Base-by-base conservation (phyloP, 2,329 filamentous ascomycete species). In the Epichloe baconii region DNA sequence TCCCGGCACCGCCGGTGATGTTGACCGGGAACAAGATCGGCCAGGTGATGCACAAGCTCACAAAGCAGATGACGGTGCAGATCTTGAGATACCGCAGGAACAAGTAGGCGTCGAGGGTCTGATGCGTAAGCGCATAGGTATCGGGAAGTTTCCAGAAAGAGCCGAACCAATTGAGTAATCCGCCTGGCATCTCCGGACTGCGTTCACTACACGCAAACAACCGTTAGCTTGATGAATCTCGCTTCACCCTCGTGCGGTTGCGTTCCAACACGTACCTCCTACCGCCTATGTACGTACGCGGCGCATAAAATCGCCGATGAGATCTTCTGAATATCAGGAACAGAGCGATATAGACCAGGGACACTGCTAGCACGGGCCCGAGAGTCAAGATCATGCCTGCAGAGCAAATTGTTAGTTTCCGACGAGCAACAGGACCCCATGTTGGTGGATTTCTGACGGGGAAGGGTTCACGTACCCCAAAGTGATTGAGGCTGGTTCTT, bases 81-180 rank as follows among this genome's bases (percentile, higher is more conserved):
- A 93, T 80, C 61, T 88, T 85, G 54, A 97, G 73, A 63, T 89
- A 94, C 44, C 90, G 86, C 44, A 96, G 77, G 62, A 94, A 88
- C 26, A 96, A 79, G 64, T 89, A 97, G 35, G 85, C 83, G 65
- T 97, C 91, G 56, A 97, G 78, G 3, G 88, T 89, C 65, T 89
- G 86, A 67, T 95, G 88, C 58, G 90, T 85, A 41, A 96, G 77
- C 26, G 89, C 77, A 60, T 88, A 93, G 53, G 81, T 82, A 66
- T 96, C 90, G 5, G 76, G 73, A 45, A 81, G 68, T 58, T 77
- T 77, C 68, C 77, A 78, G 66, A 86, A 82, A 10, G 76, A 70
- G 41, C 66, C 66, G 55, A 86, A 67, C 83, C 83, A 86, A 58
- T 76, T 73, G 61, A 83, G 73, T 48, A 77, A 65, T 43, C 80